These are phyloP conservation scores for Lizanozyma gosingica DNA, from an alignment of 1,139 yeast genomes.

Conservation along the genomic window DNA sequence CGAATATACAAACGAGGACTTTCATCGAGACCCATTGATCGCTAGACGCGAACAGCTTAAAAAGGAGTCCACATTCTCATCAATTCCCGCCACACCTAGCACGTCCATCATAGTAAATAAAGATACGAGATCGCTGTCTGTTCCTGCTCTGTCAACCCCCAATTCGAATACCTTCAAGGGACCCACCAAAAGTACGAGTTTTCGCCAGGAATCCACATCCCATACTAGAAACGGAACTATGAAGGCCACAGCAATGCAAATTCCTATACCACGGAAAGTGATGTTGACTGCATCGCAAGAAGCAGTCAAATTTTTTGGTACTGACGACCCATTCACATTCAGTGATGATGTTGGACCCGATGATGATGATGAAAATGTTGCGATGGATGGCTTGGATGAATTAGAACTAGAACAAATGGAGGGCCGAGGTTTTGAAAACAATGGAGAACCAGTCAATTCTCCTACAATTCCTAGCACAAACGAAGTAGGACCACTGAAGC, in stretches of 20 bases:
- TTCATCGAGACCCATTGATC: conserved; percentile 30
- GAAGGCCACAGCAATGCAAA: conserved; percentile 7
- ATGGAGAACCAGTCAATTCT: conserved; percentile 1
- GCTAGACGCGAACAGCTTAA: conserved; percentile 18
- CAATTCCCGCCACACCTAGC: not conserved
- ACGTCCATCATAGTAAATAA: not conserved
- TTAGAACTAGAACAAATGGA: conserved; percentile 5
- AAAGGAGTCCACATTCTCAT: not conserved
- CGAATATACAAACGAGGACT: conserved; percentile 12
- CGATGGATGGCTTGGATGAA: conserved; percentile 19
- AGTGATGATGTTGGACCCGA: conserved; percentile 50
- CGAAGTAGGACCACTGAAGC: too few relatives aligned
- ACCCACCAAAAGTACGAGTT: conserved; percentile 1
- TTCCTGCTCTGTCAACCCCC: not conserved
- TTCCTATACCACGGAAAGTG: conserved; percentile 8
- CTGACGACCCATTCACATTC: conserved; percentile 59
- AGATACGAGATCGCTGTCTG: not conserved
- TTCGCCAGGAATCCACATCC: conserved; percentile 2
- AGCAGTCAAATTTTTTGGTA: conserved; percentile 5
- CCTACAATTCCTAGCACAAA: too few relatives aligned
- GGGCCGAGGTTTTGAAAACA: not conserved
- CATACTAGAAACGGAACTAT: conserved; percentile 4
- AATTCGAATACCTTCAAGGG: conserved; percentile 1
- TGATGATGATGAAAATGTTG: conserved; percentile 21
- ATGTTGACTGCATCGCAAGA: conserved; percentile 4